phyloP scores from a whole-genome alignment of 306 rosid species.

The Malus sieversii region DNA sequence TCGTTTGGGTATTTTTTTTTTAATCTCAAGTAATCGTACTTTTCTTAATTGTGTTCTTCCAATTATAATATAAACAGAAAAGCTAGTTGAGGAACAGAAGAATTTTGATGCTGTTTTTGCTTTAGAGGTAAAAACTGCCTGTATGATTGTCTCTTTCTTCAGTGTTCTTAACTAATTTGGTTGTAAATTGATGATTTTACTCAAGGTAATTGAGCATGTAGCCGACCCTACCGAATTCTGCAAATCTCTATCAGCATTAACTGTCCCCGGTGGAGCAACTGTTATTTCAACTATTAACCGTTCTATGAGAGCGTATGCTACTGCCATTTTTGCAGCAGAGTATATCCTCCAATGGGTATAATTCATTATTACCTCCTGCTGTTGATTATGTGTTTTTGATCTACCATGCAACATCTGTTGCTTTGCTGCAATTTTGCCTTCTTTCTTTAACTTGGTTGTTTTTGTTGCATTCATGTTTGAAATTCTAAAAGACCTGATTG shows the following conservation, averaged over 20 bases:
- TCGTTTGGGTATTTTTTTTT: neutral
- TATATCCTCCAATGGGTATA: conserved; percentile 84
- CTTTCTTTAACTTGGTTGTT: neutral
- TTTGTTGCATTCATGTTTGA: neutral
- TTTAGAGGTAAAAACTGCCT: conserved; percentile 47
- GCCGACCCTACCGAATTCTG: conserved; percentile 92
- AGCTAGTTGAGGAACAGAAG: conserved; percentile 70
- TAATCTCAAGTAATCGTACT: neutral
- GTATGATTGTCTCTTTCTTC: neutral
- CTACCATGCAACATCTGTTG: too few relatives aligned
- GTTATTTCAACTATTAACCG: conserved; percentile 79
- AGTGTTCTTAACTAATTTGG: conserved; percentile 5
- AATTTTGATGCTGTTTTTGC: conserved; percentile 81
- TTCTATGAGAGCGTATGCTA: conserved; percentile 80
- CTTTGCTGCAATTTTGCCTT: neutral
- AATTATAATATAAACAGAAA: conserved; percentile 48
- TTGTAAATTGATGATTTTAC: conserved; percentile 2
- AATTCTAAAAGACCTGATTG: neutral
- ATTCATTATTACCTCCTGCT: neutral
- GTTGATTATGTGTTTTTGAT: too few relatives aligned
- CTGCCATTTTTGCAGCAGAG: conserved; percentile 84
- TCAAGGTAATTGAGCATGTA: conserved; percentile 85
- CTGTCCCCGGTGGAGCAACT: conserved; percentile 66
- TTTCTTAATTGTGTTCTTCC: neutral
- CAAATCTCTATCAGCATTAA: conserved; percentile 73